phyloP scores from a whole-genome alignment of 1,139 yeast species.

The Yamadazyma dushanensis region DNA sequence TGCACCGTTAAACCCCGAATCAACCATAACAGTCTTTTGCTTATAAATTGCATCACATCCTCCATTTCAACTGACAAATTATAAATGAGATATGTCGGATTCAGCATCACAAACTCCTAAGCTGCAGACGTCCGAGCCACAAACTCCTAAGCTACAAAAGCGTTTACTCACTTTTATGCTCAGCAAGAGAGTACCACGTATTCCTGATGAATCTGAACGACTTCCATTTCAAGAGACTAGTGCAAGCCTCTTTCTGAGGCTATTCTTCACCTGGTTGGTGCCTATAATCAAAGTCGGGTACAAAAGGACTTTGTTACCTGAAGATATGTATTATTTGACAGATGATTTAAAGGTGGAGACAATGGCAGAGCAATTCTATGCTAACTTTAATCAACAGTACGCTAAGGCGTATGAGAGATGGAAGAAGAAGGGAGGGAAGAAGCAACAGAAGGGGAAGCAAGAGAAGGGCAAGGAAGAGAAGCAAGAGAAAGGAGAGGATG shows the following conservation, averaged over 20 bases:
- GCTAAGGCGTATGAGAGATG: constrained; percentile 21
- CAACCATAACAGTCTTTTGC: neutral
- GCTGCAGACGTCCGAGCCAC: constrained; percentile 18
- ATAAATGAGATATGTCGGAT: neutral
- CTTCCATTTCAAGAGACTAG: constrained; percentile 34
- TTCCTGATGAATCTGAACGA: constrained; percentile 55
- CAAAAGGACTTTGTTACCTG: constrained; percentile 61
- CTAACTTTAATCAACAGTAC: constrained; percentile 34
- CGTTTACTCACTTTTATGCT: constrained; percentile 17
- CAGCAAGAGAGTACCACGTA: constrained; percentile 44
- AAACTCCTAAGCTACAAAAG: constrained; percentile 18
- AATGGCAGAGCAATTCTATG: constrained; percentile 32
- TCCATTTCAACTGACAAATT: neutral
- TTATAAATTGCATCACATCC: no score
- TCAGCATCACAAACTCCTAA: neutral
- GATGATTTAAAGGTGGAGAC: constrained; percentile 53
- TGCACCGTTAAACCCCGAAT: neutral
- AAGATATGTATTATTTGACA: constrained; percentile 59
- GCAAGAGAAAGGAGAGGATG: constrained; percentile 17
- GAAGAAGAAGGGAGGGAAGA: constrained; percentile 13
- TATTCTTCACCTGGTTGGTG: constrained; percentile 58
- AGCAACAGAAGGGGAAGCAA: no score
- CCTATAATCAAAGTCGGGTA: constrained; percentile 67
- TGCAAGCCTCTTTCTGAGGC: constrained; percentile 30
- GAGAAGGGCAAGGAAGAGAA: constrained; percentile 17